Evolutionary conservation across 2,329 filamentous ascomycete genomes (phyloP), one percentile per base, ranked within the genome.

Genomic region (Coniochaeta sp.): DNA sequence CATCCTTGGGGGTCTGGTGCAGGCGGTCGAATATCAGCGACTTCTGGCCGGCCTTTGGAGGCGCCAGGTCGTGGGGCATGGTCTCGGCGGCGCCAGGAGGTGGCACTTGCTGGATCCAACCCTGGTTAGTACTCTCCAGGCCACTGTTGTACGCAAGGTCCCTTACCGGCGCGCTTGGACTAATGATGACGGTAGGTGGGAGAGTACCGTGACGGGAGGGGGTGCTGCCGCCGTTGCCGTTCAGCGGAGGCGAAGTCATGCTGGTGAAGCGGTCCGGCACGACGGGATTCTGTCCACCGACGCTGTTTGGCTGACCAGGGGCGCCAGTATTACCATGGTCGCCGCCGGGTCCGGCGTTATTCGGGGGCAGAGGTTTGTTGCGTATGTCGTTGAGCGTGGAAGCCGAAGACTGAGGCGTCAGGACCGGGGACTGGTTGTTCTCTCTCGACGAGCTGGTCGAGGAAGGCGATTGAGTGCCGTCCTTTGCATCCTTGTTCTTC

Each of bases 51-150:
- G 90, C 88, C 76, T 97, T 96, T 19, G 95, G 95, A 59, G 95
- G 95, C 32, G 92, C 91, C 61, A 99, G 87, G 72, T 99, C 95
- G 70, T 96, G 91, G 58, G 95, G 95, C 93, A 99, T 98, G 6
- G 93, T 97, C 78, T 99, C 95, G 65, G 93, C 89, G 61, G 93
- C 89, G 66, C 95, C 95, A 55, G 95, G 95, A 63, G 92, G 92
- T 57, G 95, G 93, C 52, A 95, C 81, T 77, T 99, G 95, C 92
- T 95, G 66, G 54, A 54, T 47, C 54, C 57, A 58, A 59, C 58
- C 32, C 32, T 54, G 60, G 61, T 67, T 60, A 70, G 66, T 61
- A 59, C 62, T 61, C 34, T 60, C 28, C 26, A 58, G 26, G 54
- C 30, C 54, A 56, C 30, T 56, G 54, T 22, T 56, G 54, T 36